Evolutionary conservation across 2,329 filamentous ascomycete genomes (phyloP).

Genomic region (Reticulascus tulasneorum): DNA sequence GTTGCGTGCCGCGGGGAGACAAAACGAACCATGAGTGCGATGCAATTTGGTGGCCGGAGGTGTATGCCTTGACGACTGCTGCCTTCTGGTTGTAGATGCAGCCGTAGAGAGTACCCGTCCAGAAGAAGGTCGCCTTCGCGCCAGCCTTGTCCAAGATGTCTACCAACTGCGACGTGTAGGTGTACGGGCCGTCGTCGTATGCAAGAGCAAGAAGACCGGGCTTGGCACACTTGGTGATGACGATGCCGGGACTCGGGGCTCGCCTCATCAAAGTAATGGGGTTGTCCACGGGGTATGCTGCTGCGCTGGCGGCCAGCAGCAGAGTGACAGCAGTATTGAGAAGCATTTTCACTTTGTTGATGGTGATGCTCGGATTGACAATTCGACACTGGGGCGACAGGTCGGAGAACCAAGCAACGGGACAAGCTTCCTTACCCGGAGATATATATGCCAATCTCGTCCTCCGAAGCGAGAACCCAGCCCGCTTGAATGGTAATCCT

Average conservation of each 20-base stretch:
- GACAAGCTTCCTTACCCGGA: background rate
- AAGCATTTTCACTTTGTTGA: constrained; percentile 18
- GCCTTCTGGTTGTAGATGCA: constrained; percentile 46
- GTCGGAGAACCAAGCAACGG: background rate
- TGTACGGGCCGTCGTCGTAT: constrained; percentile 50
- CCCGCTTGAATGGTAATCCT: no score
- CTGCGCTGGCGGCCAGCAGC: constrained; percentile 22
- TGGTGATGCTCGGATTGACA: background rate
- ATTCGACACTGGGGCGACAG: background rate
- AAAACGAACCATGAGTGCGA: constrained; percentile 45
- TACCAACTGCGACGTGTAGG: constrained; percentile 45
- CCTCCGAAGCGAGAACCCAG: no score
- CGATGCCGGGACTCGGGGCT: constrained; percentile 34
- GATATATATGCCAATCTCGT: no score
- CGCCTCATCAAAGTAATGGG: constrained; percentile 38
- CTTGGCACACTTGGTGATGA: constrained; percentile 40
- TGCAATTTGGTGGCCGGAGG: constrained; percentile 48
- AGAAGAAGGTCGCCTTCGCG: constrained; percentile 52
- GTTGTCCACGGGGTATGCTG: constrained; percentile 24
- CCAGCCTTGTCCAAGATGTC: constrained; percentile 44
- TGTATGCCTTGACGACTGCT: constrained; percentile 50
- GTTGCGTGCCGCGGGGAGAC: no score
- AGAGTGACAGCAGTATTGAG: constrained; percentile 20
- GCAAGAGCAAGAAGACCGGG: constrained; percentile 46
- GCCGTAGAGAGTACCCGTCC: constrained; percentile 46